Conservation (phyloP, 2,329 filamentous ascomycete species). For the Aspergillus awamori region DNA sequence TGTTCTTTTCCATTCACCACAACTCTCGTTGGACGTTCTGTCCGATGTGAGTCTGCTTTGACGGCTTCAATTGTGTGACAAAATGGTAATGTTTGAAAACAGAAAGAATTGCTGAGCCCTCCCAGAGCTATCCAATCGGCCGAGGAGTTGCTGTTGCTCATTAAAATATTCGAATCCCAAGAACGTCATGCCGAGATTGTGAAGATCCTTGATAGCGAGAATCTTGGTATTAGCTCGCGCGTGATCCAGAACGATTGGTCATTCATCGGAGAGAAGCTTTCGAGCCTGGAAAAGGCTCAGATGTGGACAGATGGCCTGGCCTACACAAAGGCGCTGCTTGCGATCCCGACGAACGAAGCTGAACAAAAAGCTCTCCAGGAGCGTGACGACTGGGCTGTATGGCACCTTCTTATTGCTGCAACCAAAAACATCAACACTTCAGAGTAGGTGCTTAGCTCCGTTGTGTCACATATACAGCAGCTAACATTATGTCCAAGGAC, state of each 20-base stretch:
- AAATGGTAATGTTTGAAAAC: constrained; percentile 25
- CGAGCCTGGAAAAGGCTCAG: constrained; percentile 40
- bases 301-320: constrained; percentile 44
- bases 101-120: constrained; percentile 46
- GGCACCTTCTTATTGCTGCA: constrained; percentile 46
- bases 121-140: constrained; percentile 50
- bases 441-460: constrained; percentile 34
- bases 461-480: not conserved
- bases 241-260: constrained; percentile 49
- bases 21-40: not conserved
- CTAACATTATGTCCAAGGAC: constrained; percentile 30
- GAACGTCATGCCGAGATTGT: constrained; percentile 44
- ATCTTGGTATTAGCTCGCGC: constrained; percentile 45
- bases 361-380: constrained; percentile 37
- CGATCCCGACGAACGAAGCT: constrained; percentile 35
- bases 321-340: constrained; percentile 42
- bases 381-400: constrained; percentile 51
- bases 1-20: constrained; percentile 16
- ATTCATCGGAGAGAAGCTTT: constrained; percentile 43
- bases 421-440: constrained; percentile 33
- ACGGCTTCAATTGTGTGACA: constrained; percentile 15
- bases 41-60: not conserved
- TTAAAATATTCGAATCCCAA: constrained; percentile 49
- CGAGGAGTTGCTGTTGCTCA: constrained; percentile 50
- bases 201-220: constrained; percentile 46